Evolutionary conservation across 2,329 filamentous ascomycete species (phyloP).

Genomic region (Botrytis fabae): DNA sequence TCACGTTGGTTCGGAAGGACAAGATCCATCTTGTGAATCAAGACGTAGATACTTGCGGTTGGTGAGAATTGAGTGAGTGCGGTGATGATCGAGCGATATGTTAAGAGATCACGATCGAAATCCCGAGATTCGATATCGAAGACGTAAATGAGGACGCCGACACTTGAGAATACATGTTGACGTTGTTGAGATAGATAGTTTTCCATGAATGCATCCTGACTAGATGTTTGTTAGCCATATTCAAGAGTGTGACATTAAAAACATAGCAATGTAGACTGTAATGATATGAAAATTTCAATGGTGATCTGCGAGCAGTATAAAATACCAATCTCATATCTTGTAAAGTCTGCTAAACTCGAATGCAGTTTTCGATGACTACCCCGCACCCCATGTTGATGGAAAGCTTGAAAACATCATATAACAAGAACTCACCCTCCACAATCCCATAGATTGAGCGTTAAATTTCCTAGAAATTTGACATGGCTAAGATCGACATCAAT

Average conservation of each 20-base stretch:
- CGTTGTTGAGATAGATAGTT: conserved; percentile 96
- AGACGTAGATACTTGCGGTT: conserved; percentile 82
- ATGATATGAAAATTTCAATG: not conserved
- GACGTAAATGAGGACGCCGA: conserved; percentile 97
- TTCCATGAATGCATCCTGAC: conserved; percentile 98
- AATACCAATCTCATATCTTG: not conserved
- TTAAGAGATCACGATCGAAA: conserved; percentile 87
- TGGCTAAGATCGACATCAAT: conserved; percentile 98
- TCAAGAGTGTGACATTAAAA: not conserved
- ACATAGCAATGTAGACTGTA: not conserved
- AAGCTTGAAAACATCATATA: conserved; percentile 5
- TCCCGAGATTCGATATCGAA: conserved; percentile 98
- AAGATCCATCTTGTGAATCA: conserved; percentile 99
- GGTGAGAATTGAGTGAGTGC: conserved; percentile 84
- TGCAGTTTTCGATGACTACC: not conserved
- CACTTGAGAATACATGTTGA: conserved; percentile 93
- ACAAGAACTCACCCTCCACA: conserved; percentile 71
- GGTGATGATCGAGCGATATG: conserved; percentile 86
- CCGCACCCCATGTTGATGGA: conserved; percentile 2
- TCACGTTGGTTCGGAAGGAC: conserved; percentile 79
- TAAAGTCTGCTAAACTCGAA: conserved; percentile 6
- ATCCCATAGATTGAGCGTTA: conserved; percentile 97
- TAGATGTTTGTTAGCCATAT: conserved; percentile 41
- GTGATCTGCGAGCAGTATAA: not conserved
- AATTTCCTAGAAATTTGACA: conserved; percentile 97